Evolutionary conservation across 1,284 basidiomycete species (phyloP), one percentile per base, ranked within the genome.

Genomic region (Porogramme epimiltina): DNA sequence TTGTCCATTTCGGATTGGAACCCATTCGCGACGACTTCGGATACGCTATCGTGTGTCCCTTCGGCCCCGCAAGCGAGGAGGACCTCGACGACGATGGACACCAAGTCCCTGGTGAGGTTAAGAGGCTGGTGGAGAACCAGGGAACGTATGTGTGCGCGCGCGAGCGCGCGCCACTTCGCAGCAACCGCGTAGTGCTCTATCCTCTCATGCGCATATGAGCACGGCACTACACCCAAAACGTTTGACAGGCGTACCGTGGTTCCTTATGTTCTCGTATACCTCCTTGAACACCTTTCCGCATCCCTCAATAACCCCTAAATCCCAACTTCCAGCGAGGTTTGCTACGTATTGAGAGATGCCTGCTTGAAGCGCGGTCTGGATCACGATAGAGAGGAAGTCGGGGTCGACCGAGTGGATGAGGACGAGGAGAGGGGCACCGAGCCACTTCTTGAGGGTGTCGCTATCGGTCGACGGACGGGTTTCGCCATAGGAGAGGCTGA

Each of bases 91-190:
- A 79, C 40, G 25, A 34, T 37, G 19, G 70, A 6, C 8, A 31
- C 28, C 28, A 31, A 13, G 28, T 13, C 28, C 8, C 28, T 6
- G 28, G 13, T 6, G 13, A 31, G 13, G 28, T 31, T 31, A 6
- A 8, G 28, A 13, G 8, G 28, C 28, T 6, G 13, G 8, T 31
- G 8, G 28, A 13, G 28, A 31, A 31, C 13, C 28, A 31, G 8
- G 28, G 28, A 6, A 71, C 22, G 74, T 68, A 48, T 81, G 73
- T 37, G 67, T 69, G 52, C 79, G 73, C n/a, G n/a, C 40, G 78
- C 77, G 47, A 84, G 54, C 24, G 78, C 71, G 44, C 80, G 73
- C 81, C 82, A 84, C 43, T 75, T 70, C 41, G 78, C 80, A 15
- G 78, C 73, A 19, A 81, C 70, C 0, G 76, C 66, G 62, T 79